Evolutionary conservation across 2,329 filamentous ascomycete species (phyloP).

Genomic region (Aspergillus arachidicola): DNA sequence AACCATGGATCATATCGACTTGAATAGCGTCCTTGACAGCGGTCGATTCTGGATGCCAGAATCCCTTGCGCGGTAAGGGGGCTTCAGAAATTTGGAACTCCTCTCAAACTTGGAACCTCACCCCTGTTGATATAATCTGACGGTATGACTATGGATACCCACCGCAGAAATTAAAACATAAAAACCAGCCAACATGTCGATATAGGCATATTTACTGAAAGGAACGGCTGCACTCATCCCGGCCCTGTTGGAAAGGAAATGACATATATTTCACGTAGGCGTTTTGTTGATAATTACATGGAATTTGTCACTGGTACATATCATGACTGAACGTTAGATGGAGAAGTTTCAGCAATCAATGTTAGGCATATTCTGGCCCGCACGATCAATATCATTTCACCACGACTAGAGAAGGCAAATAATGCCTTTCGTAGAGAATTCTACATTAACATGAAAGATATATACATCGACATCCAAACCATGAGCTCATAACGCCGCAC

Average conservation of each 20-base stretch:
- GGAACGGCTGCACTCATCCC: not conserved
- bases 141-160: slow-evolving; percentile 1
- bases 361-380: not conserved
- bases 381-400: not conserved
- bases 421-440: not conserved
- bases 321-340: slow-evolving; percentile 1
- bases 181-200: not conserved
- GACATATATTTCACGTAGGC: not conserved
- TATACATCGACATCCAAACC: not conserved
- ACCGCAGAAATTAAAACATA: slow-evolving; percentile 2
- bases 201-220: not conserved
- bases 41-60: slow-evolving; percentile 39
- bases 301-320: not conserved
- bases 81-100: slow-evolving; percentile 1
- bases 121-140: not conserved
- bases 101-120: not conserved
- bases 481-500: not conserved
- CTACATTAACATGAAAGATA: not conserved
- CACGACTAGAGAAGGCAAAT: not conserved
- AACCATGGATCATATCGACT: slow-evolving; percentile 37
- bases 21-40: slow-evolving; percentile 37
- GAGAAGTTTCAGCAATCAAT: not conserved
- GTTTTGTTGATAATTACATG: not conserved
- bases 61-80: slow-evolving; percentile 39
- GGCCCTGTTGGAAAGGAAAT: not conserved